phyloP scores from a whole-genome alignment of 2,329 filamentous ascomycete species.

The Colletotrichum phormii region DNA sequence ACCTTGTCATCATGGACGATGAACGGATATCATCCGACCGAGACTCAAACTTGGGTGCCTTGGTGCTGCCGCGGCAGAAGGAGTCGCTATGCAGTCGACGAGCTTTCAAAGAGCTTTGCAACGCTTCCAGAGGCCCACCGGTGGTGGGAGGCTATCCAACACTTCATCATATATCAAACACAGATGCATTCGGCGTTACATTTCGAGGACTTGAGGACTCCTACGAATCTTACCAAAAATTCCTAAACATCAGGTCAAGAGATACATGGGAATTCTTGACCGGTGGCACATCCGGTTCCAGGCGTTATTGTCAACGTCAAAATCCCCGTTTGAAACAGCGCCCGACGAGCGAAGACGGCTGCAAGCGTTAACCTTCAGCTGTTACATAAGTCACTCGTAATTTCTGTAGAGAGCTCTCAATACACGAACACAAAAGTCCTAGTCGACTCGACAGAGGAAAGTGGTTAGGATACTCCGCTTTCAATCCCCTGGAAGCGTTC shows the following conservation, averaged over 20 bases:
- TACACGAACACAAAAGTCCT: not conserved
- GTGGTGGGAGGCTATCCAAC: constrained; percentile 26
- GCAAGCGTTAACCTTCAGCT: constrained; percentile 14
- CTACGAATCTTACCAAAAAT: not conserved
- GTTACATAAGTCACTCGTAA: constrained; percentile 12
- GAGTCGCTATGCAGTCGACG: constrained; percentile 27
- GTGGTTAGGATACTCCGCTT: constrained; percentile 21
- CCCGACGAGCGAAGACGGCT: not conserved
- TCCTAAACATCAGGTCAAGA: not conserved
- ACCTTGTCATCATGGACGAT: constrained; percentile 17
- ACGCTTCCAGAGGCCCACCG: constrained; percentile 3
- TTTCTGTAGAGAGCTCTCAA: constrained; percentile 6
- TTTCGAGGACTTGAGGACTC: constrained; percentile 34
- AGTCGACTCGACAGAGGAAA: not conserved
- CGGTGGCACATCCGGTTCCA: not conserved
- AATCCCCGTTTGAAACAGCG: not conserved
- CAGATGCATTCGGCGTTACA: constrained; percentile 6
- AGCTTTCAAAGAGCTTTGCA: constrained; percentile 9
- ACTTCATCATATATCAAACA: constrained; percentile 13
- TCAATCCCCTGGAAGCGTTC: constrained; percentile 8
- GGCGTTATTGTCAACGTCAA: not conserved
- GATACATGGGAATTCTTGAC: constrained; percentile 34
- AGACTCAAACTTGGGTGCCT: constrained; percentile 11
- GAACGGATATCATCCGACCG: constrained; percentile 8
- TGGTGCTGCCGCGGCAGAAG: constrained; percentile 26